These are phyloP conservation scores for Casuarina cunninghamiana DNA, from an alignment of 306 rosid genomes.

Conservation along the genomic window DNA sequence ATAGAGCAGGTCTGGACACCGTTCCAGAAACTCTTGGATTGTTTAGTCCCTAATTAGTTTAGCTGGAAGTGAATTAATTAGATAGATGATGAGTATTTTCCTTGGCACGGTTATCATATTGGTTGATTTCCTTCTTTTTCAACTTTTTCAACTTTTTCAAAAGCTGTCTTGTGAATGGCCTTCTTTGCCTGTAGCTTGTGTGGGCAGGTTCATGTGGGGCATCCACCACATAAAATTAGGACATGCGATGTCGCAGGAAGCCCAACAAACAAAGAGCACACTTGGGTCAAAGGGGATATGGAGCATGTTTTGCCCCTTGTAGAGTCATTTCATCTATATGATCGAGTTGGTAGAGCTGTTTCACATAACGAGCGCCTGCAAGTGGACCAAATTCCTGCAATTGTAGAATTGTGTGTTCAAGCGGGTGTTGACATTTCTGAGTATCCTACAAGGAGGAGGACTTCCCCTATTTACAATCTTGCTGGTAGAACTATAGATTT, in stretches of 20 bases:
- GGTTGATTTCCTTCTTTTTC: background rate
- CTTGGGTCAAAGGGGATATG: constrained; percentile 60
- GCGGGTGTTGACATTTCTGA: constrained; percentile 65
- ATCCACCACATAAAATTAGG: constrained; percentile 66
- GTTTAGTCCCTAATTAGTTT: background rate
- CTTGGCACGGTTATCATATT: background rate
- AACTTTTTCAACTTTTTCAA: background rate
- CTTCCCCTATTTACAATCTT: constrained; percentile 57
- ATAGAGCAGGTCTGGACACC: background rate
- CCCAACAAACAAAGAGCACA: constrained; percentile 58
- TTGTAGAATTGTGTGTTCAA: constrained; percentile 70
- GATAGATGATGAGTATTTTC: background rate
- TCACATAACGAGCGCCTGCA: constrained; percentile 62
- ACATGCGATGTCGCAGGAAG: constrained; percentile 67
- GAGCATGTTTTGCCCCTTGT: constrained; percentile 54
- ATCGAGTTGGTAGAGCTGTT: constrained; percentile 68
- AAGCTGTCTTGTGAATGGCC: constrained; percentile 14
- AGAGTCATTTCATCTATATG: constrained; percentile 70
- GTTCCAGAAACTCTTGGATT: background rate
- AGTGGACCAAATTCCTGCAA: constrained; percentile 68
- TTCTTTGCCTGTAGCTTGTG: constrained; percentile 46
- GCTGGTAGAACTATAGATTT: constrained; percentile 68
- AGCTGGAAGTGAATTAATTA: background rate
- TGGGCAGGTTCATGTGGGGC: constrained; percentile 68
- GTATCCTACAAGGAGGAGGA: constrained; percentile 68